Conservation (phyloP, 2,329 filamentous ascomycete genomes). For the Sarocladium brachiariae region DNA sequence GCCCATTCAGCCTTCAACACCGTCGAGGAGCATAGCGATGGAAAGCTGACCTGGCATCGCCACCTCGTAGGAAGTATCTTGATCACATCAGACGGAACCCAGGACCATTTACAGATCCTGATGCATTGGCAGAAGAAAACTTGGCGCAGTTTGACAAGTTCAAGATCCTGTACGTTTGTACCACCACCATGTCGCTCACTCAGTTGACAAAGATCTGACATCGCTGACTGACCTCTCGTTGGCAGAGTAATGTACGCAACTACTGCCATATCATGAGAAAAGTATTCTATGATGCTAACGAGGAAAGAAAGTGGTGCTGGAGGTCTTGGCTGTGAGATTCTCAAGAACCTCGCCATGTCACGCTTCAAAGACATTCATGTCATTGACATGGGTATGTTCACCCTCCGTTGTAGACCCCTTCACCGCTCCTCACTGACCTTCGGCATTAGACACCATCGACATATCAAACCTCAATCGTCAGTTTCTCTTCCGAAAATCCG, state of each 20-base stretch:
- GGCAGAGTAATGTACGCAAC: conserved; percentile 12
- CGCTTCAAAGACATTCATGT: conserved; percentile 97
- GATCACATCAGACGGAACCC: conserved; percentile 69
- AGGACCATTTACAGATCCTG: conserved; percentile 75
- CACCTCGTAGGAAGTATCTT: conserved; percentile 65
- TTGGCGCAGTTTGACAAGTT: conserved; percentile 56
- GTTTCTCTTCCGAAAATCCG: conserved; percentile 85
- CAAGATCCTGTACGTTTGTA: conserved; percentile 68
- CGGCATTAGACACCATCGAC: conserved; percentile 77
- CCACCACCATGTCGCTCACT: not conserved
- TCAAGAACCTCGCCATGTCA: conserved; percentile 92
- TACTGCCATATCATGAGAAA: not conserved
- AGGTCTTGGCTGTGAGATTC: conserved; percentile 88
- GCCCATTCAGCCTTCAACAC: conserved; percentile 1
- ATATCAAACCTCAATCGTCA: conserved; percentile 97
- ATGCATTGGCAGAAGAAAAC: conserved; percentile 43
- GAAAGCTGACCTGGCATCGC: conserved; percentile 13
- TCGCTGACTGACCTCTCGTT: not conserved
- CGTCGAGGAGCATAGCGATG: not conserved
- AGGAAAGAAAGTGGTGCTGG: conserved; percentile 70
- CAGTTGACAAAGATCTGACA: too few species aligned
- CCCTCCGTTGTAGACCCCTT: not conserved
- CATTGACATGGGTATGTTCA: conserved; percentile 78
- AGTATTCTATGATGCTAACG: not conserved
- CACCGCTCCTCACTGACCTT: conserved; percentile 9